phyloP scores from a whole-genome alignment of 176 grass and related monocot genomes.

The Avena sativa region DNA sequence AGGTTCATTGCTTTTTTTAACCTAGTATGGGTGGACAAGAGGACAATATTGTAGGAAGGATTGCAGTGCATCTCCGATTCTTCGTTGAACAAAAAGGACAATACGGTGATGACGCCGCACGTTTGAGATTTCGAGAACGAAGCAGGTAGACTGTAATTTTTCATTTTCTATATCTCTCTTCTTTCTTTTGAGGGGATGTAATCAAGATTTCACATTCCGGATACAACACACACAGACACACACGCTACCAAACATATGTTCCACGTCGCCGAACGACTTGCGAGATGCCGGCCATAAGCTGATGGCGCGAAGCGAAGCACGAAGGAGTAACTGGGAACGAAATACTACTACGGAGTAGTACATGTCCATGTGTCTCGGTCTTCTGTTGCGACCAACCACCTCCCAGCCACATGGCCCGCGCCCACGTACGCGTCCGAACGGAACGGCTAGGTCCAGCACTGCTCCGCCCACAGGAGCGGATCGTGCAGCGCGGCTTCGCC shows the following conservation, averaged over 20 bases:
- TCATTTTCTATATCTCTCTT: background rate
- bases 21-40: background rate
- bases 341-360: background rate
- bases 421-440: background rate
- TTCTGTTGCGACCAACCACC: constrained; percentile 32
- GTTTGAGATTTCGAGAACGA: background rate
- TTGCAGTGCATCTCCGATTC: background rate
- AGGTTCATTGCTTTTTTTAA: background rate
- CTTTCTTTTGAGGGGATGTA: background rate
- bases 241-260: background rate
- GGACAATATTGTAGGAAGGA: background rate
- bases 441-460: constrained; percentile 5
- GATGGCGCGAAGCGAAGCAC: constrained; percentile 24
- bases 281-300: background rate
- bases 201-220: background rate
- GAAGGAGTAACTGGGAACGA: background rate
- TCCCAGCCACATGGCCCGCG: background rate
- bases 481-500: constrained; percentile 32
- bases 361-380: constrained; percentile 18
- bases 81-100: background rate
- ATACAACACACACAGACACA: background rate
- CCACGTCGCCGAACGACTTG: constrained; percentile 29
- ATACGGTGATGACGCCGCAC: background rate
- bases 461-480: background rate
- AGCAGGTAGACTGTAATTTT: background rate